Percentiles rank a stretch among this genome's conserved stretches.
These are phyloP conservation scores for Litsea cubeba DNA, from an alignment of 164 flowering plant genomes.

Conservation along the genomic window DNA sequence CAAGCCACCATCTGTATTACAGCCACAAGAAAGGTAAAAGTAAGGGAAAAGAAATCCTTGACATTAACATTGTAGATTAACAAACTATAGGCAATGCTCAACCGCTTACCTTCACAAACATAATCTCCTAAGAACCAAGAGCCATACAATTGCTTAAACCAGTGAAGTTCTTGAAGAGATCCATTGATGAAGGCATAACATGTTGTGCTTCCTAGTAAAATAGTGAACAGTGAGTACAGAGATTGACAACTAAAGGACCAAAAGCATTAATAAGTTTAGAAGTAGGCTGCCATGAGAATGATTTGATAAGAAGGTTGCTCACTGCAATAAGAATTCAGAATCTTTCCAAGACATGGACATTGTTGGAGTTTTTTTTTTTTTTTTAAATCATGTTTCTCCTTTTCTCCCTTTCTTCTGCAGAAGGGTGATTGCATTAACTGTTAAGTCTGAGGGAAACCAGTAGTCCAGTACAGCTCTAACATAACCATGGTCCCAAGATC, in stretches of 20 bases:
- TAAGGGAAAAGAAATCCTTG: neutral
- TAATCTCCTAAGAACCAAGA: slow-evolving; percentile 95
- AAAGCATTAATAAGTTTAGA: neutral
- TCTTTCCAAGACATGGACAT: neutral
- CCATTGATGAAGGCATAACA: slow-evolving; percentile 50
- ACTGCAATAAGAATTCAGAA: neutral
- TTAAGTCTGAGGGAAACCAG: too few species aligned
- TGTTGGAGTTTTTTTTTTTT: too few species aligned
- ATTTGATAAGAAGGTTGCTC: neutral
- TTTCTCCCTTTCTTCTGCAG: too few species aligned
- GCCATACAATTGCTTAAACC: slow-evolving; percentile 79
- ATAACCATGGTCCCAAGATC: too few species aligned
- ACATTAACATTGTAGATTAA: too few species aligned
- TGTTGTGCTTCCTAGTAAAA: slow-evolving; percentile 42
- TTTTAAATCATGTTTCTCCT: too few species aligned
- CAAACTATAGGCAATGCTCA: neutral
- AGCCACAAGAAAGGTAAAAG: neutral
- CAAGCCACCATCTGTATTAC: slow-evolving; percentile 62
- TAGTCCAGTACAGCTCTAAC: too few species aligned
- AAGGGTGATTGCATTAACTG: too few species aligned
- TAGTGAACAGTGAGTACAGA: neutral
- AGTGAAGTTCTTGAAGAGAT: slow-evolving; percentile 71
- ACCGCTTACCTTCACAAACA: slow-evolving; percentile 66
- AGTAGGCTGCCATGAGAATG: too few species aligned
- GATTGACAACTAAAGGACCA: neutral